Conservation (phyloP, 768 basidiomycete genomes). For the Strobilomyces dryophilus region DNA sequence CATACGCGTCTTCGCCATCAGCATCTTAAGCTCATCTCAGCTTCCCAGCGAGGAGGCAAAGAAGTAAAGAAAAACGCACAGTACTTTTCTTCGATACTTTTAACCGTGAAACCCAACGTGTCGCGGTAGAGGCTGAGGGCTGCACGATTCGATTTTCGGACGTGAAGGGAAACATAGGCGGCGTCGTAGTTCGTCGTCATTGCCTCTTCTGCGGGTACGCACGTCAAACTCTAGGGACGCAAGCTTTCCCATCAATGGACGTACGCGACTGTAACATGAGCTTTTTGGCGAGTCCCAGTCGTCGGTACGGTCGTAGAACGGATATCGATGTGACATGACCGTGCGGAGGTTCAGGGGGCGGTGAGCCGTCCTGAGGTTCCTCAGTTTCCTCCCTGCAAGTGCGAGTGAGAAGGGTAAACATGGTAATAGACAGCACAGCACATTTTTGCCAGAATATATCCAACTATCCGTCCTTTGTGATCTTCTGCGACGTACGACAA, state of each 20-base stretch:
- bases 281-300: conserved; percentile 91
- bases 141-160: conserved; percentile 91
- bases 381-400: conserved; percentile 51
- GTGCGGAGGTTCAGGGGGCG: conserved; percentile 57
- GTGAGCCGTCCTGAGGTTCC: conserved; percentile 39
- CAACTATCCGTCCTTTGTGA: conserved; percentile 82
- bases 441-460: conserved; percentile 97
- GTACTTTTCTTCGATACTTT: conserved; percentile 83
- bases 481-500: conserved; percentile 93
- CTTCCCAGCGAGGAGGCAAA: neutral
- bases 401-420: conserved; percentile 23
- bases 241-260: conserved; percentile 27
- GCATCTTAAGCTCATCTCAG: conserved; percentile 55
- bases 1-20: conserved; percentile 92
- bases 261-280: conserved; percentile 90
- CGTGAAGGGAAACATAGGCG: conserved; percentile 81
- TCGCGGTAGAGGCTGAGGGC: conserved; percentile 87
- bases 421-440: conserved; percentile 29
- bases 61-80: conserved; percentile 52
- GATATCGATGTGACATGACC: conserved; percentile 98
- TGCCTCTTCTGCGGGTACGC: conserved; percentile 63
- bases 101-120: conserved; percentile 84
- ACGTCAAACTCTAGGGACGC: neutral
- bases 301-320: conserved; percentile 82
- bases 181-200: conserved; percentile 89